These are phyloP conservation scores for Hyaloscypha variabilis DNA, from an alignment of 495 filamentous ascomycete genomes.

Conservation along the genomic window DNA sequence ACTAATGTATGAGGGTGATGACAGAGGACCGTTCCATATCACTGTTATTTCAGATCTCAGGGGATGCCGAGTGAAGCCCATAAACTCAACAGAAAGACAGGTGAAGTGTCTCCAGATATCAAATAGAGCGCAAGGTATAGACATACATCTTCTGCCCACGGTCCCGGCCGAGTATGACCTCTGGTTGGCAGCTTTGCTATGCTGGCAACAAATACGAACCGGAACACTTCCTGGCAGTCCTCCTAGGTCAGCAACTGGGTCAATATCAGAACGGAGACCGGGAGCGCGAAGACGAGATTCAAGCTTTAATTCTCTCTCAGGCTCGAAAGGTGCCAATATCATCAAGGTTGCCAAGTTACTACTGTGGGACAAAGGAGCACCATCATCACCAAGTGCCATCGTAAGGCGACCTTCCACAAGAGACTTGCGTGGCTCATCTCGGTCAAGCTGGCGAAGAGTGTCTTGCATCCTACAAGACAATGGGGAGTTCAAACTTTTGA, in stretches of 20 bases:
- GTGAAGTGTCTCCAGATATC: constrained; percentile 81
- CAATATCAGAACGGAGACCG: constrained; percentile 14
- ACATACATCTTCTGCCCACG: constrained; percentile 75
- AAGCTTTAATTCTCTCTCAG: constrained; percentile 32
- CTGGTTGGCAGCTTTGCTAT: constrained; percentile 91
- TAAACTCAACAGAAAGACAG: constrained; percentile 63
- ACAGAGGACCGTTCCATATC: constrained; percentile 49
- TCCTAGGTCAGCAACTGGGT: constrained; percentile 52
- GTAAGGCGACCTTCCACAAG: constrained; percentile 36
- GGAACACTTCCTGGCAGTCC: constrained; percentile 35
- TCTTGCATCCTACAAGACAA: constrained; percentile 96
- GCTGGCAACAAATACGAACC: constrained; percentile 89
- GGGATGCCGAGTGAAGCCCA: constrained; percentile 78
- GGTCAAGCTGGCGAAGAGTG: constrained; percentile 74
- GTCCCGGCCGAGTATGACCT: constrained; percentile 77
- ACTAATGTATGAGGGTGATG: constrained; percentile 62
- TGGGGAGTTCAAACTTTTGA: constrained; percentile 88
- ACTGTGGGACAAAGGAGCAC: constrained; percentile 76
- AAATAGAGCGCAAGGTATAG: constrained; percentile 66
- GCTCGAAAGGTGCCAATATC: constrained; percentile 73
- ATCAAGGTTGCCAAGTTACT: constrained; percentile 97
- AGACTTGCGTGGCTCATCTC: constrained; percentile 44
- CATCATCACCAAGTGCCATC: constrained; percentile 54
- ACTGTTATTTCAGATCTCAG: constrained; percentile 76
- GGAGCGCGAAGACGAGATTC: constrained; percentile 21